Evolutionary conservation across 129 eudicot genomes (phyloP).

Genomic region (Tanacetum coccineum): DNA sequence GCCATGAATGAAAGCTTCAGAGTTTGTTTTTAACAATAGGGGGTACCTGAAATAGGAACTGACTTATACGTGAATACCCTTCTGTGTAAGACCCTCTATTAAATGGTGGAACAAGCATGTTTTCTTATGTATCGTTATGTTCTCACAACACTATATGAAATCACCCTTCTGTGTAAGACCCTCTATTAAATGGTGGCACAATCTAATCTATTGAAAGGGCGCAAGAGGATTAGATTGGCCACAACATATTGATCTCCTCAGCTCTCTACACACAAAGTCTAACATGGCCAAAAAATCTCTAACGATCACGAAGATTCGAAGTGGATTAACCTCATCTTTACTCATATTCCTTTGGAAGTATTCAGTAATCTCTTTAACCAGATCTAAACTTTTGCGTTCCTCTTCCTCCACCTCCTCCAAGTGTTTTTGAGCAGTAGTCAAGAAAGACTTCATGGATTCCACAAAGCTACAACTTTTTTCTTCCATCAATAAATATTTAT

Average conservation of each 20-base stretch:
- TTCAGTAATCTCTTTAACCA: conserved; percentile 70
- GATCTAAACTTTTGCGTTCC: conserved; percentile 47
- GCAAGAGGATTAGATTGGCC: conserved; percentile 47
- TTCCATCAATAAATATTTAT: conserved; percentile 35
- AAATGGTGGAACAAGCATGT: too few relatives aligned
- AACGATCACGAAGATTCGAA: conserved; percentile 79
- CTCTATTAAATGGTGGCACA: too few relatives aligned
- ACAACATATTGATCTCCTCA: conserved; percentile 51
- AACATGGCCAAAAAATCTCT: conserved; percentile 86
- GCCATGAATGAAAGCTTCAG: too few relatives aligned
- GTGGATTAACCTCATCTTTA: conserved; percentile 74
- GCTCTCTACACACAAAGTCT: conserved; percentile 82
- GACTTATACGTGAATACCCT: too few relatives aligned
- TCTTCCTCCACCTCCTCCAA: conserved; percentile 58
- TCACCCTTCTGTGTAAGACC: too few relatives aligned
- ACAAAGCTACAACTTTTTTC: too few relatives aligned
- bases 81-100: too few relatives aligned
- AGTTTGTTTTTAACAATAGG: too few relatives aligned
- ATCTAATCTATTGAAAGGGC: conserved; percentile 46
- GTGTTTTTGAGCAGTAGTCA: conserved; percentile 40
- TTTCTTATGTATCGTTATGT: too few relatives aligned
- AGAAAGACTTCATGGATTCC: too few relatives aligned
- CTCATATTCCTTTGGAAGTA: conserved; percentile 85
- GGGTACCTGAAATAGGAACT: too few relatives aligned
- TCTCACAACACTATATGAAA: too few relatives aligned